Base-by-base conservation (phyloP, 768 basidiomycete species). In the Tephrocybe rancida region DNA sequence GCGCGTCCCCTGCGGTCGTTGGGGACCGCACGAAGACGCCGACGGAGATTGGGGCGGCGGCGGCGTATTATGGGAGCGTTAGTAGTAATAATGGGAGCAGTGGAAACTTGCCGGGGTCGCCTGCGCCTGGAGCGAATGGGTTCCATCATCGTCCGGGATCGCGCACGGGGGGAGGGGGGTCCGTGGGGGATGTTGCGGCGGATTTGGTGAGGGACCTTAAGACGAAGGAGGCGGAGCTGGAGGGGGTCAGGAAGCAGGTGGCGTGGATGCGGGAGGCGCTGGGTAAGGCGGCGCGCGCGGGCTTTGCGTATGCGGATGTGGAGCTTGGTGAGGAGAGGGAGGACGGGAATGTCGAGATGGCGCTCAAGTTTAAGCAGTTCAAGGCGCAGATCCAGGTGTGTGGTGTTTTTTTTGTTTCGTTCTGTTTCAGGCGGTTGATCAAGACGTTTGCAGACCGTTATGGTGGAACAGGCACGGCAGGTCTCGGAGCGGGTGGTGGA, bases 251-350 rank as follows among this genome's bases (percentile, higher is more conserved):
- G 78, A 83, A 83, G 64, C 83, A 90, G 59, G 86, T 93, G 74
- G 73, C 74, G 30, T 97, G 96, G 88, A 87, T 98, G 85, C 86
- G 84, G 65, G 85, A 86, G 42, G 88, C 91, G 1, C 70, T 99
- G 43, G 71, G 74, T 4, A 82, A 86, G 63, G 96, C 96, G 0
- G 78, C 82, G 22, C 82, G 85, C 47, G 76, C 87, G 47, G 96
- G 96, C 3, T 98, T 88, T 68, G 75, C 90, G 16, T 82, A 85
- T 60, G 70, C 78, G 32, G 82, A 81, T 45, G 69, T 73, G 50
- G 67, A 68, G 35, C 66, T 66, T n/a, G 54, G 60, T 52, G 67
- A 59, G 30, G 67, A 65, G 1, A 64, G 61, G 35, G 72, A 74
- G 30, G 80, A 80, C 24, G 77, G 79, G 30, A 74, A 87, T 52